A percentile compares a stretch with the other conserved stretches of the same genome.
phyloP scores from a whole-genome alignment of 2,329 filamentous ascomycete species.

The Aspergillus fructus region DNA sequence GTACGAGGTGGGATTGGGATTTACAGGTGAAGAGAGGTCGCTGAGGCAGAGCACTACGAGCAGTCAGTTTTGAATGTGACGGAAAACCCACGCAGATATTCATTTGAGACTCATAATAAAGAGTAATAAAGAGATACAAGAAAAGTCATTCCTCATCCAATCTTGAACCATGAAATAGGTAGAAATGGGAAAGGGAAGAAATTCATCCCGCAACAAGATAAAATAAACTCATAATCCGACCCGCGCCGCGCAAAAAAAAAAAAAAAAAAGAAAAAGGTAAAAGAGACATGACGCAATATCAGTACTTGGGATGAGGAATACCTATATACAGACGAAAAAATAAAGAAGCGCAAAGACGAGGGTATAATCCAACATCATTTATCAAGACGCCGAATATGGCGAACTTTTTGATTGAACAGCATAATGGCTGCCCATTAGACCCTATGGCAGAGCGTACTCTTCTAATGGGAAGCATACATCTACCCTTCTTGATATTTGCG shows the following conservation, averaged over 20 bases:
- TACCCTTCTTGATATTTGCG: background rate
- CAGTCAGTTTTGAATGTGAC: background rate
- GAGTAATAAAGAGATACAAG: background rate
- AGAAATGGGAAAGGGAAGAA: background rate
- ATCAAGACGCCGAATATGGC: constrained; percentile 6
- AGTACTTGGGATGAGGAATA: constrained; percentile 7
- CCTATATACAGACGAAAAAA: constrained; percentile 24
- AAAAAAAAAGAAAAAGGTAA: background rate
- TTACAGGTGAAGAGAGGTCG: no score
- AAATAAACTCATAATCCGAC: background rate
- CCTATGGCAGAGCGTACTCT: background rate
- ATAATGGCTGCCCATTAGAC: background rate
- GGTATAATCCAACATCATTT: constrained; percentile 23
- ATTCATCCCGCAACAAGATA: no score
- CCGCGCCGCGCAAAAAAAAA: constrained; percentile 14
- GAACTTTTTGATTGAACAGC: constrained; percentile 1
- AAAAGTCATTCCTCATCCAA: constrained; percentile 3
- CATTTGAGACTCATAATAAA: background rate
- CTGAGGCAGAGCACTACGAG: no score
- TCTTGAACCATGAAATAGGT: background rate
- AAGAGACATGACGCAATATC: background rate
- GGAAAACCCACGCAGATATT: background rate
- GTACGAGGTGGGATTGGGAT: no score
- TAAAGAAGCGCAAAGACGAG: constrained; percentile 15
- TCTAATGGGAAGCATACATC: background rate